Evolutionary conservation across 1,284 basidiomycete genomes (phyloP).

Genomic region (Exobasidium rhododendri): DNA sequence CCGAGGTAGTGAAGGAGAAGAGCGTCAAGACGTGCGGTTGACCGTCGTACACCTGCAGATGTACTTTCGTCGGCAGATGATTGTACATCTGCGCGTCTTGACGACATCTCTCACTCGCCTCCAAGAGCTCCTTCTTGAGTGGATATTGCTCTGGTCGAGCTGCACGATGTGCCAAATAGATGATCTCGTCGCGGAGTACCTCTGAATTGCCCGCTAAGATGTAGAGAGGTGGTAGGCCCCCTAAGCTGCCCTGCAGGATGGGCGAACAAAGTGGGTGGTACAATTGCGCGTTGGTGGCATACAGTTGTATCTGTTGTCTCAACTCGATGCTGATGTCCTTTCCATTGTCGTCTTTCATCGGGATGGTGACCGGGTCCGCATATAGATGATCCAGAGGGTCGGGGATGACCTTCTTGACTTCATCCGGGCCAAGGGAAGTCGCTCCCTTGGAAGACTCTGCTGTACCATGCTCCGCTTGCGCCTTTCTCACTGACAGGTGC

Average conservation of each 20-base stretch:
- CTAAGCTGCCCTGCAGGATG: constrained; percentile 69
- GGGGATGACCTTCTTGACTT: constrained; percentile 19
- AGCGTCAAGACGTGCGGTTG: constrained; percentile 59
- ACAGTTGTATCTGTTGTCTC: constrained; percentile 74
- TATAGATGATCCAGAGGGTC: constrained; percentile 30
- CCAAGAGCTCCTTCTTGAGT: constrained; percentile 63
- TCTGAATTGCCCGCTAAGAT: constrained; percentile 82
- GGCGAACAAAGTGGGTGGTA: constrained; percentile 83
- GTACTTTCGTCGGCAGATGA: constrained; percentile 74
- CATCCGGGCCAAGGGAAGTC: background rate
- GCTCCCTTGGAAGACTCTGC: background rate
- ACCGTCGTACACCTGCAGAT: constrained; percentile 67
- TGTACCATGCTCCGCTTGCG: background rate
- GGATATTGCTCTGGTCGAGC: constrained; percentile 76
- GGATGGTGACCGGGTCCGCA: constrained; percentile 32
- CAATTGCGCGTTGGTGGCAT: constrained; percentile 79
- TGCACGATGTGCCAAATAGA: constrained; percentile 82
- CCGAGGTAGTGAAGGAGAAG: constrained; percentile 56
- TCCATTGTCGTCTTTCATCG: constrained; percentile 15
- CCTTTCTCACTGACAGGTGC: background rate
- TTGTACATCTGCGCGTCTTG: constrained; percentile 51
- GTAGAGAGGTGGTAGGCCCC: constrained; percentile 82
- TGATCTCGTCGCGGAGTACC: constrained; percentile 81
- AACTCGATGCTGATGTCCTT: constrained; percentile 29
- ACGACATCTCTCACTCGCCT: constrained; percentile 56